Base-by-base conservation (phyloP, 371 early-diverging fungal species). In the Parasitella parasitica region DNA sequence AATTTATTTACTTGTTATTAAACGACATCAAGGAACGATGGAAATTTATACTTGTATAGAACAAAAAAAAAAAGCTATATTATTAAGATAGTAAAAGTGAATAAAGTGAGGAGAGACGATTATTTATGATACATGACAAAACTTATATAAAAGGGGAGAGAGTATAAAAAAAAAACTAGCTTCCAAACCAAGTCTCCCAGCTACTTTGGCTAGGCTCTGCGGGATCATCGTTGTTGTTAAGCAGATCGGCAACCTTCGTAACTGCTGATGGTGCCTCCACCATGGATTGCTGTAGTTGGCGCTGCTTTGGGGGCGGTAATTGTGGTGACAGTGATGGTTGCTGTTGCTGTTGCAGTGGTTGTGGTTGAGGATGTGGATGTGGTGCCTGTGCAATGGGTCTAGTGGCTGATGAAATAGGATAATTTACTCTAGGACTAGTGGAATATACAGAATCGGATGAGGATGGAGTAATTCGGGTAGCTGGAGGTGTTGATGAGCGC, bases 131-230 rank as follows among this genome's bases (percentile, higher is more conserved):
- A 24, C 43, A 43, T 20, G 16, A 38, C 37, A 38, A 30, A 13
- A n/a, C n/a, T 11, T 24, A 24, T 48, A 24, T 27, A 27, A 51
- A 58, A 34, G 35, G 22, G 22, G 46, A 30, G 41, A 11, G 56
- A 56, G 39, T 13, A n/a, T n/a, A n/a, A n/a, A n/a, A 32, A 49
- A 27, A 22, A 36, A 27, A 22, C 30, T 46, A 46, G 24, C 46
- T 46, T 54, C 71, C 73, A 72, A 81, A 81, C 81, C 81, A 81
- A 32, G 81, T 72, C 63, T 81, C 76, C 81, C 81, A 81, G 46
- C 67, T 76, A 36, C 66, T 69, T 61, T 67, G 71, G 55, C 70
- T 73, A 35, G 71, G 66, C 27, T 81, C 76, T 18, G 75, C 57
- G n/a, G 81, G 71, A 36, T 81, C 81, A 54, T 81, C 81, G 57